Percentiles rank a stretch among this genome's conserved stretches.
Conservation (phyloP, 2,329 filamentous ascomycete species). For the Zasmidium citrigriseum region DNA sequence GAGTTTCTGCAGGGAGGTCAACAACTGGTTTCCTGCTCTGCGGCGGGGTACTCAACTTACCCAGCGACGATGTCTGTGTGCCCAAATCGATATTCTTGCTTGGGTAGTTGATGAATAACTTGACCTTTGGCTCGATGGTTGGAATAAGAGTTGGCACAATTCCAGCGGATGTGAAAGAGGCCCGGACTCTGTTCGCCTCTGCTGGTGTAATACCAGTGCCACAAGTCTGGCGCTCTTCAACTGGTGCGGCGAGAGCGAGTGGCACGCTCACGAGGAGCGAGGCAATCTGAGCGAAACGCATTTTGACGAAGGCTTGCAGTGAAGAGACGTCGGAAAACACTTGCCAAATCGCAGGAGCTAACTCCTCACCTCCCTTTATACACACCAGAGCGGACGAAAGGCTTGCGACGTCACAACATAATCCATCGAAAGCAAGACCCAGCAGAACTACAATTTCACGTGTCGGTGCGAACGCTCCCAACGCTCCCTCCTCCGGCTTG, state of each 20-base stretch:
- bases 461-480: neutral
- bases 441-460: neutral
- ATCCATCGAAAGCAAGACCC: neutral
- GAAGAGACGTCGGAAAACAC: neutral
- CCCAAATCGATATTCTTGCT: conserved; percentile 12
- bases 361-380: neutral
- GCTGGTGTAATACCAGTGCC: conserved; percentile 11
- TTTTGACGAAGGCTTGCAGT: neutral
- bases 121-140: conserved; percentile 8
- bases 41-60: neutral
- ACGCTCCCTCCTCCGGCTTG: neutral
- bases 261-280: neutral
- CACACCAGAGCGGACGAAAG: neutral
- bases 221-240: conserved; percentile 12
- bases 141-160: conserved; percentile 17
- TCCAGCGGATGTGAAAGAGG: conserved; percentile 9
- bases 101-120: conserved; percentile 1
- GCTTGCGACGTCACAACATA: neutral
- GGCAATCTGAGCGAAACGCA: neutral
- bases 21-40: neutral
- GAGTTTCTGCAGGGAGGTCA: conserved; percentile 10
- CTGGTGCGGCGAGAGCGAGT: neutral
- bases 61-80: conserved; percentile 7
- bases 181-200: conserved; percentile 2
- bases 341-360: neutral